Evolutionary conservation across 148 eudicot species (phyloP).

Genomic region (Camellia japonica): DNA sequence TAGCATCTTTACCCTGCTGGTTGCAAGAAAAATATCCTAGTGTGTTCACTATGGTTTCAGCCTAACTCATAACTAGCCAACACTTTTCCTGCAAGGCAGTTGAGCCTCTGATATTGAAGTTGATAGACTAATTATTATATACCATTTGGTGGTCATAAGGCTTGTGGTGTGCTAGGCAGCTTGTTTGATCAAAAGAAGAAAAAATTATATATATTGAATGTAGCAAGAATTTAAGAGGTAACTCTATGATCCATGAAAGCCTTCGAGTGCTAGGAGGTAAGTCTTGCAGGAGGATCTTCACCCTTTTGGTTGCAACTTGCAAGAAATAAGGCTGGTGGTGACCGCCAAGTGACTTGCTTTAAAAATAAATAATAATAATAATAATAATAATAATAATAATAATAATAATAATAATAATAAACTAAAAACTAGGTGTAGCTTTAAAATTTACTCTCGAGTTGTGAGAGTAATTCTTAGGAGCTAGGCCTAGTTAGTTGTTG

Average conservation of each 20-base stretch:
- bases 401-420: too few species aligned
- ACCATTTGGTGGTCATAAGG: not conserved
- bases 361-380: too few species aligned
- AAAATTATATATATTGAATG: not conserved
- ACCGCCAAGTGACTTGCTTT: not conserved
- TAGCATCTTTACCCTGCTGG: not conserved
- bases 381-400: too few species aligned
- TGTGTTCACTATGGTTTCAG: not conserved
- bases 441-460: too few species aligned
- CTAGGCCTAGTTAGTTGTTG: too few species aligned
- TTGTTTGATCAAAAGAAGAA: not conserved
- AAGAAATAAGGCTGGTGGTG: conserved; percentile 5
- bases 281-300: not conserved
- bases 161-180: not conserved
- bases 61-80: not conserved
- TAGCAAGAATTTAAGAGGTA: not conserved
- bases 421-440: too few species aligned
- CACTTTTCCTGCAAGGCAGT: not conserved
- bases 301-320: not conserved
- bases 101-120: not conserved
- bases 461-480: too few species aligned
- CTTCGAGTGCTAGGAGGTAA: conserved; percentile 3
- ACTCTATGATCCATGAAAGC: not conserved
- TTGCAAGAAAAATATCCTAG: not conserved
- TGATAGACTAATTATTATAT: not conserved